These are phyloP conservation scores for Acacia confusa DNA, from an alignment of 306 rosid genomes.

Conservation along the genomic window DNA sequence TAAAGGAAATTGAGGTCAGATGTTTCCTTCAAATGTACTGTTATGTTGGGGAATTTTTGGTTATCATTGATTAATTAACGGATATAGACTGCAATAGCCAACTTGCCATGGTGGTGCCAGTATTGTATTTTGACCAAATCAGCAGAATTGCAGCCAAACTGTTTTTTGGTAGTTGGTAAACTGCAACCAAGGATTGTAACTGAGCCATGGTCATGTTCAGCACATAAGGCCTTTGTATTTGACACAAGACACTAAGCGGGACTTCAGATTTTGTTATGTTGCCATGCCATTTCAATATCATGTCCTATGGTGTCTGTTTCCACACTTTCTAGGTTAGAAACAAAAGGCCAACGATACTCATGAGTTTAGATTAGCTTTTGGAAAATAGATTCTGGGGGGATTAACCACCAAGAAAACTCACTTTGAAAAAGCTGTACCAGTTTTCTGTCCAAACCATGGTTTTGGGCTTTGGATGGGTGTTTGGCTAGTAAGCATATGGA, in stretches of 20 bases:
- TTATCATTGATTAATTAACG: constrained; percentile 18
- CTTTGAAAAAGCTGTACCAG: too few species aligned
- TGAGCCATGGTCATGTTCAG: not conserved
- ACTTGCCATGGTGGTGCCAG: constrained; percentile 15
- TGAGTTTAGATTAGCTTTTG: too few species aligned
- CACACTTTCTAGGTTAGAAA: not conserved
- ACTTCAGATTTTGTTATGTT: not conserved
- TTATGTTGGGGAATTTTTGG: constrained; percentile 10
- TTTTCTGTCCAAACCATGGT: too few species aligned
- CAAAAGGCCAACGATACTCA: not conserved
- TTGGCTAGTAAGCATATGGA: too few species aligned
- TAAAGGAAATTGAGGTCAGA: constrained; percentile 85
- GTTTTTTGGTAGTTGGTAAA: too few species aligned
- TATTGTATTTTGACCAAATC: constrained; percentile 23
- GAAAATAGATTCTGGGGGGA: too few species aligned
- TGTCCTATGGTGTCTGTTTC: not conserved
- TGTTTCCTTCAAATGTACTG: constrained; percentile 27
- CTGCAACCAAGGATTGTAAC: constrained; percentile 23
- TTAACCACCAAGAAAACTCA: too few species aligned
- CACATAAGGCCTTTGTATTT: not conserved
- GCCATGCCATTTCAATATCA: not conserved
- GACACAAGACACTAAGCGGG: not conserved
- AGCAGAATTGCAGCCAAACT: constrained; percentile 16
- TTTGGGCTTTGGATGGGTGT: too few species aligned
- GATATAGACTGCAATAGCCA: constrained; percentile 18